Conservation (phyloP, 257 asterid species). For the Solanum sitiens region DNA sequence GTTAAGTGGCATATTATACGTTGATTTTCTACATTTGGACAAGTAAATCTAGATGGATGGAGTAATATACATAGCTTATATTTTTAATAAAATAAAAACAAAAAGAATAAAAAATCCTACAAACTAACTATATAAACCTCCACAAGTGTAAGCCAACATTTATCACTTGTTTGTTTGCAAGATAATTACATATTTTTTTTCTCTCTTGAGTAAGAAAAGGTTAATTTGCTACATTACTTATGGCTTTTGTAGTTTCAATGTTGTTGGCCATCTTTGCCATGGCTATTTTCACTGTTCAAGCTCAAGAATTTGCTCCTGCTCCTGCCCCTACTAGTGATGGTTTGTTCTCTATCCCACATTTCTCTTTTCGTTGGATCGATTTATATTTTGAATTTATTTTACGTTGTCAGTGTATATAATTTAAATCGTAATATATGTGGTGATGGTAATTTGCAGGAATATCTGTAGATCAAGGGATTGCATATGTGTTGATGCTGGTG, state of each 20-base stretch:
- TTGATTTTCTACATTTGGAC: background rate
- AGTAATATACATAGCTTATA: background rate
- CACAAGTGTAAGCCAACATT: background rate
- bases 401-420: fast-evolving
- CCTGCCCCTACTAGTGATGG: conserved; percentile 33
- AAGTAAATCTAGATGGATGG: background rate
- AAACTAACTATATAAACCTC: background rate
- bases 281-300: conserved; percentile 7
- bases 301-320: conserved; percentile 21
- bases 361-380: background rate
- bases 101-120: background rate
- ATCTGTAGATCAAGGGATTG: conserved; percentile 29
- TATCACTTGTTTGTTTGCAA: background rate
- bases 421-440: background rate
- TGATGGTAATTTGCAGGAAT: conserved; percentile 11
- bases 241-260: background rate
- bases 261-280: conserved; percentile 6
- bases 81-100: background rate
- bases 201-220: background rate
- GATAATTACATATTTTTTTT: background rate
- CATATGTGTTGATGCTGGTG: conserved; percentile 20
- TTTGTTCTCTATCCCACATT: background rate
- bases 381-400: background rate
- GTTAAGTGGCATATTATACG: background rate
- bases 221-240: background rate